A percentile compares a stretch with the other conserved stretches of the same genome.
phyloP scores from a whole-genome alignment of 2,329 filamentous ascomycete species.

The Botrytis pseudocinerea region DNA sequence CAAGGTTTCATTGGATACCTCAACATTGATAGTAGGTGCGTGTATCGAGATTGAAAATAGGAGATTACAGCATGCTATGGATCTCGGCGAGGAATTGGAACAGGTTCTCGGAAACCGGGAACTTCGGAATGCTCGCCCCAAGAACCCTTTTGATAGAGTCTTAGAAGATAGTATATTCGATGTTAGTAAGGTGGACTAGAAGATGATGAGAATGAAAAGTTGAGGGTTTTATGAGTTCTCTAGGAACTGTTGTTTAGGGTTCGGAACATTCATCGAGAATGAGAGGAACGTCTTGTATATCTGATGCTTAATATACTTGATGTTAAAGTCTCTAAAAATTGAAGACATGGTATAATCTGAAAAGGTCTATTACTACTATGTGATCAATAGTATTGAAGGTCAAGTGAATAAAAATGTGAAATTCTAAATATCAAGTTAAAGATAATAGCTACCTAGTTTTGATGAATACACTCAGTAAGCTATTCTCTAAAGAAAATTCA shows the following conservation, averaged over 20 bases:
- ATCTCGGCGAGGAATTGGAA: neutral
- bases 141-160: neutral
- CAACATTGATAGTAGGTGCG: neutral
- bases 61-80: neutral
- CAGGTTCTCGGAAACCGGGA: neutral
- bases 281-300: neutral
- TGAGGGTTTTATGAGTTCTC: neutral
- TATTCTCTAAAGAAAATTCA: too few relatives aligned
- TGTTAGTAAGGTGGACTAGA: neutral
- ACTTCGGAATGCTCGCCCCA: neutral
- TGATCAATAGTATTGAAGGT: neutral
- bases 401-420: neutral
- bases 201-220: too few relatives aligned
- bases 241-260: neutral
- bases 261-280: neutral
- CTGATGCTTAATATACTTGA: neutral
- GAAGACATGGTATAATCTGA: neutral
- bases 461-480: too few relatives aligned
- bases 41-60: neutral
- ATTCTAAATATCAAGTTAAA: too few relatives aligned
- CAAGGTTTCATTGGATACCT: neutral
- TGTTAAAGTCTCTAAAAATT: neutral
- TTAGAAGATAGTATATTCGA: neutral
- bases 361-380: neutral
- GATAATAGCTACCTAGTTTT: neutral